Evolutionary conservation across 805 yeast species (phyloP).

Genomic region (Yueomyces sinensis): DNA sequence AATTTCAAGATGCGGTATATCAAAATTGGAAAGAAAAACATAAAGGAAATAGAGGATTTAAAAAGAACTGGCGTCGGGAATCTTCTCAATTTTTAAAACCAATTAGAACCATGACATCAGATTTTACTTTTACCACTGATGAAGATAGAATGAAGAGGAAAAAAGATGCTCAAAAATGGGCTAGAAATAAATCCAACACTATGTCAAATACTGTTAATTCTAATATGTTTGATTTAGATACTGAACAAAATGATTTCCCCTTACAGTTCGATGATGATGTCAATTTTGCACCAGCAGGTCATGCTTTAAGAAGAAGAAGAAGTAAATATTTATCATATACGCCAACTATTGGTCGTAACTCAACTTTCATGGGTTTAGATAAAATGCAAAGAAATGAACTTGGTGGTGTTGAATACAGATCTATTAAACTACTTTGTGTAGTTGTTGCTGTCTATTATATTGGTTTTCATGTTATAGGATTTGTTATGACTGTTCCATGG

Average conservation of each 20-base stretch:
- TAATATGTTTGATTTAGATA: not conserved
- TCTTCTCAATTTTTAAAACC: not conserved
- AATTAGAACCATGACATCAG: not conserved
- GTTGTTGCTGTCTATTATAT: constrained; percentile 55
- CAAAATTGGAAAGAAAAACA: constrained; percentile 21
- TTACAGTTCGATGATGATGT: constrained; percentile 14
- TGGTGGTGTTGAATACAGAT: constrained; percentile 95
- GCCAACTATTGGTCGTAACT: constrained; percentile 87
- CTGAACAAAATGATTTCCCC: constrained; percentile 24
- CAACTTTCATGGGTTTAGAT: constrained; percentile 72
- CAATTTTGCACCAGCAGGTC: constrained; percentile 3
- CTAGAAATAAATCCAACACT: too few species aligned
- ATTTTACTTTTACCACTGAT: not conserved
- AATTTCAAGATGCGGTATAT: constrained; percentile 32
- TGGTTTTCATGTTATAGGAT: constrained; percentile 55
- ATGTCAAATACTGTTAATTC: not conserved
- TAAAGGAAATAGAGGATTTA: constrained; percentile 13
- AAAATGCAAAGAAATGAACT: constrained; percentile 82
- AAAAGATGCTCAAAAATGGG: not conserved
- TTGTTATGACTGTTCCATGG: constrained; percentile 51
- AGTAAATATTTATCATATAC: constrained; percentile 74
- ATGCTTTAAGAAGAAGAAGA: constrained; percentile 23
- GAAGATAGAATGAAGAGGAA: not conserved
- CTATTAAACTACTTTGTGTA: constrained; percentile 61
- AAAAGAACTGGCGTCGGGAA: constrained; percentile 1